phyloP scores from a whole-genome alignment of 805 yeast species.

The Tetrapisispora pingtungensis region DNA sequence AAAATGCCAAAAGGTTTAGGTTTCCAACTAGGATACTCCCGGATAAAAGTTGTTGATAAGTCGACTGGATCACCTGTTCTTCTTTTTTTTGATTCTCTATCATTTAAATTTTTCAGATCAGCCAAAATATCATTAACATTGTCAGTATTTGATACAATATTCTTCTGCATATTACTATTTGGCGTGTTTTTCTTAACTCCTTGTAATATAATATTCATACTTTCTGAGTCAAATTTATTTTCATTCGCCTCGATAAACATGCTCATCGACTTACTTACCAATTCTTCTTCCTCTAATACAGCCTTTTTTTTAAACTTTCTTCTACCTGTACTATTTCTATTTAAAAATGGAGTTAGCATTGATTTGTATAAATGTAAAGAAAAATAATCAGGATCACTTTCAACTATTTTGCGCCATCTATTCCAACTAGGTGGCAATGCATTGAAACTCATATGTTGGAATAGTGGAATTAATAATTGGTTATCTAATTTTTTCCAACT shows the following conservation, averaged over 20 bases:
- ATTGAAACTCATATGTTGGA: constrained; percentile 9
- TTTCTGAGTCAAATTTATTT: not conserved
- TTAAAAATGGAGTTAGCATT: not conserved
- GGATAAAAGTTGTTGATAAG: constrained; percentile 2
- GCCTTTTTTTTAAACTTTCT: not conserved
- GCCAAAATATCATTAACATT: constrained; percentile 17
- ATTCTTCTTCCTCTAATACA: not conserved
- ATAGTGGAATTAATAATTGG: constrained; percentile 8
- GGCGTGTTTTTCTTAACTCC: not conserved
- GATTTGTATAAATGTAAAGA: constrained; percentile 6
- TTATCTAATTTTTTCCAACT: constrained; percentile 11
- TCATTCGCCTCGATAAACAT: not conserved
- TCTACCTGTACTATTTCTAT: not conserved
- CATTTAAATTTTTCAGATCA: constrained; percentile 26
- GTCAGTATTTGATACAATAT: not conserved
- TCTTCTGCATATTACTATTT: not conserved
- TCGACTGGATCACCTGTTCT: not conserved
- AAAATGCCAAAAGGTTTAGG: constrained; percentile 47
- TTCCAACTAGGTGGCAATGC: constrained; percentile 10
- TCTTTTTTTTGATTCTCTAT: constrained; percentile 12
- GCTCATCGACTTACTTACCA: not conserved
- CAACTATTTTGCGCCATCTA: constrained; percentile 10
- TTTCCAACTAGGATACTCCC: constrained; percentile 31
- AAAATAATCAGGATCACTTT: constrained; percentile 8
- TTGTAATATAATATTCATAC: not conserved